A percentile compares a stretch with the other conserved stretches of the same genome.
Conservation (phyloP, 495 filamentous ascomycete genomes). For the Letharia columbiana region DNA sequence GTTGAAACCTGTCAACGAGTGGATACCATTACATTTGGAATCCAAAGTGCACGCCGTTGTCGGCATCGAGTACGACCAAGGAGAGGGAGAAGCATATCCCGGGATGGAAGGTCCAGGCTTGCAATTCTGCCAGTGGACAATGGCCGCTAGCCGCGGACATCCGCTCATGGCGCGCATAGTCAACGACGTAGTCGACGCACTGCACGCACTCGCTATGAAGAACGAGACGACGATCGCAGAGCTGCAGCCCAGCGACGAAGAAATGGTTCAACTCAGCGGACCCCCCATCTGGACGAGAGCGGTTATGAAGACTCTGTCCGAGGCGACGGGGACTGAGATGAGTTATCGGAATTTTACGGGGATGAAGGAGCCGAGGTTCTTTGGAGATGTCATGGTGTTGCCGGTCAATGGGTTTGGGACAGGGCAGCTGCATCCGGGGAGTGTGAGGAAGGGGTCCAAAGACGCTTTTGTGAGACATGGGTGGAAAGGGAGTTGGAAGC, state of each 20-base stretch:
- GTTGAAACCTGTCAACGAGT: constrained; percentile 39
- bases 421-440: constrained; percentile 3
- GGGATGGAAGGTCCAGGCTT: background rate
- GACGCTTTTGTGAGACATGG: background rate
- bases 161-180: constrained; percentile 23
- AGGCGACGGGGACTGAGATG: constrained; percentile 18
- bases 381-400: constrained; percentile 30
- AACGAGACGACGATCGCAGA: constrained; percentile 29
- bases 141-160: constrained; percentile 14
- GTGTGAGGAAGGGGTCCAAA: background rate
- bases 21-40: constrained; percentile 42
- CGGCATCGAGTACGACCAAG: constrained; percentile 35
- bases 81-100: background rate
- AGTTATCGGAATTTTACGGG: constrained; percentile 6
- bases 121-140: constrained; percentile 18
- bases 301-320: constrained; percentile 30
- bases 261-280: constrained; percentile 34
- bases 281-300: constrained; percentile 35
- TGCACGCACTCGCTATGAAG: constrained; percentile 8
- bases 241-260: constrained; percentile 19
- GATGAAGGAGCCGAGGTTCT: constrained; percentile 1
- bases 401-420: constrained; percentile 35
- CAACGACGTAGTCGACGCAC: constrained; percentile 26
- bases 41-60: constrained; percentile 31
- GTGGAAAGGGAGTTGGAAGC: background rate